Evolutionary conservation across 169 alveolate species (phyloP), one percentile per base, ranked within the genome.

Genomic region (Eimeria mitis): DNA sequence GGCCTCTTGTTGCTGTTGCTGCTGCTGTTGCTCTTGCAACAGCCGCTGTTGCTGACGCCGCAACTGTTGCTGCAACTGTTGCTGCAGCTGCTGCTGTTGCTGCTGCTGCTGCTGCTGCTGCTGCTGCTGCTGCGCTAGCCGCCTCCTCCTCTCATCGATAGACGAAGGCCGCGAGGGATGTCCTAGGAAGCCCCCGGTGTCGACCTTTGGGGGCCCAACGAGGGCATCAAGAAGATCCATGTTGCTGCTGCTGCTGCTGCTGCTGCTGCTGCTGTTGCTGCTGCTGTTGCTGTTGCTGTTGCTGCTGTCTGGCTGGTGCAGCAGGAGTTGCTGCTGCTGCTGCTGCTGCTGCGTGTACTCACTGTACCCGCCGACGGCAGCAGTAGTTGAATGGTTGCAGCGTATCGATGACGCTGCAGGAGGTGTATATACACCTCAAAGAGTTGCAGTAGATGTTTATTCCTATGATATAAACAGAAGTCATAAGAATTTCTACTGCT

Each of bases 181-280:
- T 3, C 5, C 9, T 47, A 71, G 47, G 42, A 4, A 3, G 52
- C 49, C 37, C 75, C 42, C 13, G 75, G 13, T 3, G 19, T 71
- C 49, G 7, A 37, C 19, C 37, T 71, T 71, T 19, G 81, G 81
- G 19, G 49, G 81, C 23, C 81, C 81, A 2, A 71, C 81, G 49
- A 71, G 42, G 52, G 37, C 47, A 31, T 71, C 81, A n/a, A 71
- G 81, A 19, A 71, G 49, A 71, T 71, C 81, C 81, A 71, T 71
- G 6, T 4, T 71, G 71, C n/a, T 28, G 25, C 7, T 28, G n/a
- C n/a, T 63, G 71, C 23, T 63, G 71, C 71, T 63, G 71, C 71
- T 63, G 56, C 9, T 49, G 56, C 71, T 63, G 71, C 71, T 28
- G 71, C 71, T 8, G 71, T 19, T 63, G 71, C 71, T 63, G 71